Evolutionary conservation across 108 stramenopile species (phyloP).

Genomic region (Hondaea fermentalgiana): DNA sequence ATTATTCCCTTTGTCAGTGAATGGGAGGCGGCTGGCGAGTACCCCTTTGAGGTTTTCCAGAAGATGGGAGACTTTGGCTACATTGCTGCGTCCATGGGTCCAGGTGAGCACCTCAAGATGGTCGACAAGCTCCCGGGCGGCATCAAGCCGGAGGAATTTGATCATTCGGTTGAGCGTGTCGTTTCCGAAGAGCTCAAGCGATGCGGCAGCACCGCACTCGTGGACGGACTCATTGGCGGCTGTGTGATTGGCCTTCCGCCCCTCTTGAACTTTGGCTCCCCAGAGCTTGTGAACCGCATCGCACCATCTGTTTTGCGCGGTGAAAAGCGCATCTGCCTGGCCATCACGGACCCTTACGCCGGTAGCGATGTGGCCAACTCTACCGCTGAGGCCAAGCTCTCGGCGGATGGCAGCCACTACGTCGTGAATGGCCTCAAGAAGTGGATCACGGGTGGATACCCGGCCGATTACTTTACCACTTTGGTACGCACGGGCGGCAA

Average conservation of each 20-base stretch:
- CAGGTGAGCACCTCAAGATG: slow-evolving; percentile 14
- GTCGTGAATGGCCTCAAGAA: slow-evolving; percentile 1
- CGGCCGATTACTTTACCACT: slow-evolving; percentile 4
- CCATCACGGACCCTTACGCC: slow-evolving; percentile 14
- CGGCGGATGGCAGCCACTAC: neutral
- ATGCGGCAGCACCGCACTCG: neutral
- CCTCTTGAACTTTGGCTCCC: neutral
- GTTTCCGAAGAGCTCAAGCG: neutral
- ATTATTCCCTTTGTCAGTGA: neutral
- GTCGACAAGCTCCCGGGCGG: neutral
- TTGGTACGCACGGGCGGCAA: neutral
- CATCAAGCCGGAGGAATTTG: slow-evolving; percentile 16
- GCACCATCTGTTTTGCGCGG: neutral
- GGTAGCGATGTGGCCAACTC: neutral
- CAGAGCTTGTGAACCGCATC: neutral
- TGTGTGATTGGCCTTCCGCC: neutral
- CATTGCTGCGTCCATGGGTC: neutral
- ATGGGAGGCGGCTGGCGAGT: neutral
- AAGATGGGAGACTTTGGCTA: neutral
- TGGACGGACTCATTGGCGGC: neutral
- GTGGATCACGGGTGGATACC: slow-evolving; percentile 9
- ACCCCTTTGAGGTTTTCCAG: neutral
- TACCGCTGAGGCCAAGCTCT: neutral
- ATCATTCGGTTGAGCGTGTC: neutral
- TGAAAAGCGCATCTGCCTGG: slow-evolving; percentile 1